phyloP scores from a whole-genome alignment of 768 basidiomycete species.

The Lentinula raphanica region DNA sequence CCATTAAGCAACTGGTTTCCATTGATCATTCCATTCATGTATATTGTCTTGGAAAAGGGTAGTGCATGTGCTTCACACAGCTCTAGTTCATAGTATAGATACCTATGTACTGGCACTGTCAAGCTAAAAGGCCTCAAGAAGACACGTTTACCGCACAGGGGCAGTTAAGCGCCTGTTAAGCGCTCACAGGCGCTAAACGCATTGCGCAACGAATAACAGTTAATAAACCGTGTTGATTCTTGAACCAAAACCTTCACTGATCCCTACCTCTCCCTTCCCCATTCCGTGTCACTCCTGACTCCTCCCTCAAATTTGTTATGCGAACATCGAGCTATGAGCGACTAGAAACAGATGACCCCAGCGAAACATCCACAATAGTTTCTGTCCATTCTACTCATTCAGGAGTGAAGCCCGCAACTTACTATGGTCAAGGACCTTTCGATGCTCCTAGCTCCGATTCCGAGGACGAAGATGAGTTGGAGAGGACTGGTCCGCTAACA shows the following conservation, averaged over 20 bases:
- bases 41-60: conserved; percentile 11
- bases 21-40: conserved; percentile 16
- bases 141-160: too few relatives aligned
- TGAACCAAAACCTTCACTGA: too few relatives aligned
- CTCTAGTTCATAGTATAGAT: too few relatives aligned
- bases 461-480: conserved; percentile 35
- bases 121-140: too few relatives aligned
- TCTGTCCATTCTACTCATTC: neutral
- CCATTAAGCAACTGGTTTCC: conserved; percentile 4
- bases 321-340: conserved; percentile 6
- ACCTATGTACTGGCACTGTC: too few relatives aligned
- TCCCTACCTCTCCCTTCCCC: neutral
- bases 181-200: too few relatives aligned
- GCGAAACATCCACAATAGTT: conserved; percentile 6
- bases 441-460: conserved; percentile 53
- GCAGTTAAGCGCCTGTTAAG: neutral
- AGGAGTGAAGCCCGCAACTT: conserved; percentile 16
- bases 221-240: too few relatives aligned
- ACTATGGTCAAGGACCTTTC: conserved; percentile 54
- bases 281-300: too few relatives aligned
- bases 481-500: conserved; percentile 24
- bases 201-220: too few relatives aligned
- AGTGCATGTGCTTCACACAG: neutral
- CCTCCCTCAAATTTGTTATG: conserved; percentile 2
- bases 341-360: conserved; percentile 5